These are phyloP conservation scores for Cyclostephanos tholiformis DNA, from an alignment of 108 stramenopile genomes.

Conservation along the genomic window DNA sequence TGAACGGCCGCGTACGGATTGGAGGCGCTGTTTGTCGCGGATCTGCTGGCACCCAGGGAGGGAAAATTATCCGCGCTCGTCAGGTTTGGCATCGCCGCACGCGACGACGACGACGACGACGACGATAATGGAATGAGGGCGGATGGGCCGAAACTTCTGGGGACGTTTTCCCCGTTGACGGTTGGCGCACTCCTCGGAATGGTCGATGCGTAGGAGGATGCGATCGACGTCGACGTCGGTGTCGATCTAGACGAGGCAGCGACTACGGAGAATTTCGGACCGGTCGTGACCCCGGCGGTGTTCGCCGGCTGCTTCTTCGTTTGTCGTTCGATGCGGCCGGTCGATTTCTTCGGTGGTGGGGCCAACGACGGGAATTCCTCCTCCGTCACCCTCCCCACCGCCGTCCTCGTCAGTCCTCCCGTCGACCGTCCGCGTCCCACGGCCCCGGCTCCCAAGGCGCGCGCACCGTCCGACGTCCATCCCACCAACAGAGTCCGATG, in stretches of 20 bases:
- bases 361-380: conserved; percentile 52
- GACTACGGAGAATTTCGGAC: conserved; percentile 35
- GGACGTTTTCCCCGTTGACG: conserved; percentile 56
- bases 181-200: too few species aligned
- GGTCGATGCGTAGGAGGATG: conserved; percentile 12
- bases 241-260: conserved; percentile 32
- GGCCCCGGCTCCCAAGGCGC: conserved; percentile 11
- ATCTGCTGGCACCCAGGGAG: conserved; percentile 24
- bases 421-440: not conserved
- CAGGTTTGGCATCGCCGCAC: conserved; percentile 17
- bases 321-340: not conserved
- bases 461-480: conserved; percentile 30
- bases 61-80: conserved; percentile 35
- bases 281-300: conserved; percentile 10
- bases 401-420: conserved; percentile 25
- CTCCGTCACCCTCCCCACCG: conserved; percentile 35
- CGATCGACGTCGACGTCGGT: conserved; percentile 37
- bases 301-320: conserved; percentile 5
- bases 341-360: not conserved
- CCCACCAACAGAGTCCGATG: conserved; percentile 40
- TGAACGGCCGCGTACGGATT: conserved; percentile 49
- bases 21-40: not conserved
- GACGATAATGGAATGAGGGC: conserved; percentile 22
- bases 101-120: not conserved
- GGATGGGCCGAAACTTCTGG: conserved; percentile 52